These are phyloP conservation scores for Penicillium odoratum DNA, from an alignment of 495 filamentous ascomycete species.

Conservation along the genomic window DNA sequence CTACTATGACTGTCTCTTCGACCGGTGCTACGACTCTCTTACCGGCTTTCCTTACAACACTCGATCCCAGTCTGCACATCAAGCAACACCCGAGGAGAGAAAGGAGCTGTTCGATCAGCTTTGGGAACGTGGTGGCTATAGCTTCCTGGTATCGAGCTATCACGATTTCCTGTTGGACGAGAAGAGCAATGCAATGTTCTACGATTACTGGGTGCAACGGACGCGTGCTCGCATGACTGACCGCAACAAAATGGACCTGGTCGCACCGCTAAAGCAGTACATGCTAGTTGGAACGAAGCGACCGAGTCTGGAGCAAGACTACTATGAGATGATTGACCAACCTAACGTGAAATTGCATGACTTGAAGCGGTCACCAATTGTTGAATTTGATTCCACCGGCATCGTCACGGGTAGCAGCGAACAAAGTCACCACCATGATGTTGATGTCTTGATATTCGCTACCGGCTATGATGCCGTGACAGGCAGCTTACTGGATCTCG, in stretches of 20 bases:
- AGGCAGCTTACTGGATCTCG: constrained; percentile 48
- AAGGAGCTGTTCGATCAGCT: constrained; percentile 46
- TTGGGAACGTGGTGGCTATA: constrained; percentile 51
- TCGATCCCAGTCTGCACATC: constrained; percentile 39
- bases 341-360: constrained; percentile 52
- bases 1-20: constrained; percentile 41
- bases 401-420: constrained; percentile 40
- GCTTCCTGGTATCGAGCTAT: constrained; percentile 51
- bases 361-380: constrained; percentile 46
- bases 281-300: constrained; percentile 54
- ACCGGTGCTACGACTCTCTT: constrained; percentile 34
- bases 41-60: constrained; percentile 47
- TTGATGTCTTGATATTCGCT: constrained; percentile 50
- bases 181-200: constrained; percentile 48
- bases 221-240: constrained; percentile 49
- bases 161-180: constrained; percentile 44
- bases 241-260: constrained; percentile 44
- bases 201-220: constrained; percentile 57
- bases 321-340: constrained; percentile 56
- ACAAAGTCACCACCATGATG: constrained; percentile 32
- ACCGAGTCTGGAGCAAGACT: constrained; percentile 52
- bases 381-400: constrained; percentile 44
- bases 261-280: constrained; percentile 50
- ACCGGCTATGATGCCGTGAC: constrained; percentile 58
- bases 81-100: constrained; percentile 47